Evolutionary conservation across 805 yeast genomes (phyloP).

Genomic region (Lipomyces yamanashiensis): DNA sequence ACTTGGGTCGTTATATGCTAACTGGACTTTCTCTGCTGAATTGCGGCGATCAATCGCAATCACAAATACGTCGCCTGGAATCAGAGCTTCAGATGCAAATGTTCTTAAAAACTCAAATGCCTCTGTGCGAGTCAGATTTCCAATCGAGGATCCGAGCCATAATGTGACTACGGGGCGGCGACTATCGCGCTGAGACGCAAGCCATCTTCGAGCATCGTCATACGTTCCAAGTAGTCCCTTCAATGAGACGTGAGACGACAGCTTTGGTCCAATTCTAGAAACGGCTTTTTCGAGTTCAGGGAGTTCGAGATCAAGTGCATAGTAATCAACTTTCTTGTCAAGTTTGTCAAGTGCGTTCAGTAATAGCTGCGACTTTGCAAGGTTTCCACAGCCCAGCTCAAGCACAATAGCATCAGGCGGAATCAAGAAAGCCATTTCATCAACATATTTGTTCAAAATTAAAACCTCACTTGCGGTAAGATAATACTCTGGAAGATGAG

Average conservation of each 20-base stretch:
- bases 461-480: slow-evolving; percentile 28
- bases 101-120: slow-evolving; percentile 27
- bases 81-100: slow-evolving; percentile 19
- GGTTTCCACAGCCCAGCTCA: slow-evolving; percentile 38
- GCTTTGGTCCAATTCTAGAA: slow-evolving; percentile 2
- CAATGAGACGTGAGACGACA: slow-evolving; percentile 17
- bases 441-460: slow-evolving; percentile 22
- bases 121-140: slow-evolving; percentile 33
- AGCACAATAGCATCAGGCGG: slow-evolving; percentile 25
- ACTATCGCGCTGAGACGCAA: slow-evolving; percentile 9
- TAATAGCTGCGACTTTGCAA: slow-evolving; percentile 33
- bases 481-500: slow-evolving; percentile 32
- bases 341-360: slow-evolving; percentile 30
- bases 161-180: slow-evolving; percentile 22
- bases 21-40: slow-evolving; percentile 25
- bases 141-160: slow-evolving; percentile 39
- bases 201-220: slow-evolving; percentile 34
- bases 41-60: slow-evolving; percentile 37
- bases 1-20: slow-evolving; percentile 36
- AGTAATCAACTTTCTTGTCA: slow-evolving; percentile 24
- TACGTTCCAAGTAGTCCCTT: slow-evolving; percentile 37
- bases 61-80: slow-evolving; percentile 28
- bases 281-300: slow-evolving; percentile 32
- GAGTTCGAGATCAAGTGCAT: slow-evolving; percentile 35
- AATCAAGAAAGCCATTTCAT: slow-evolving; percentile 27